Evolutionary conservation across 345 rosid genomes (phyloP).

Genomic region (Atalantia buxifolia): DNA sequence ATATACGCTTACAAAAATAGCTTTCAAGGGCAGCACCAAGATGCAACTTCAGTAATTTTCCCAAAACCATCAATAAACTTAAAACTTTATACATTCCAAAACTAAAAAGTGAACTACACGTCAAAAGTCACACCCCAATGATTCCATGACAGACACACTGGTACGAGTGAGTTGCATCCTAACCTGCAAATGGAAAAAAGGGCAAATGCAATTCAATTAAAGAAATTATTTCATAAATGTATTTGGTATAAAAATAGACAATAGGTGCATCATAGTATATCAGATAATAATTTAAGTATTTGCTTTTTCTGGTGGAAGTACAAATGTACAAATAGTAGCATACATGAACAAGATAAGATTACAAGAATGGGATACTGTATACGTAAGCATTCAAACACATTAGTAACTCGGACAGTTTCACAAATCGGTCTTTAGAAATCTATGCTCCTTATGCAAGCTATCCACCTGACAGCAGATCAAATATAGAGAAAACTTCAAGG

Average conservation of each 20-base stretch:
- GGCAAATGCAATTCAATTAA: not conserved
- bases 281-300: no score
- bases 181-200: not conserved
- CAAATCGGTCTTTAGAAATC: no score
- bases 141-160: not conserved
- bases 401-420: no score
- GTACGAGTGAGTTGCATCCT: not conserved
- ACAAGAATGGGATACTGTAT: not conserved
- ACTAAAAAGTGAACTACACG: not conserved
- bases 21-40: not conserved
- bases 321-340: not conserved
- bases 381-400: not conserved
- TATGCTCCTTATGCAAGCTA: no score
- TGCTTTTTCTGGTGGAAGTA: not conserved
- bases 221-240: not conserved
- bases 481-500: not conserved
- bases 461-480: no score
- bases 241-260: not conserved
- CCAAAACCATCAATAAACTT: not conserved
- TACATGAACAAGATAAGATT: not conserved
- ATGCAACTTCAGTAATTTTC: not conserved
- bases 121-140: not conserved
- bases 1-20: not conserved
- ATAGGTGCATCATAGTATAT: not conserved
- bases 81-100: not conserved